Conservation (phyloP, 1,284 basidiomycete genomes). For the Puccinia hordei region DNA sequence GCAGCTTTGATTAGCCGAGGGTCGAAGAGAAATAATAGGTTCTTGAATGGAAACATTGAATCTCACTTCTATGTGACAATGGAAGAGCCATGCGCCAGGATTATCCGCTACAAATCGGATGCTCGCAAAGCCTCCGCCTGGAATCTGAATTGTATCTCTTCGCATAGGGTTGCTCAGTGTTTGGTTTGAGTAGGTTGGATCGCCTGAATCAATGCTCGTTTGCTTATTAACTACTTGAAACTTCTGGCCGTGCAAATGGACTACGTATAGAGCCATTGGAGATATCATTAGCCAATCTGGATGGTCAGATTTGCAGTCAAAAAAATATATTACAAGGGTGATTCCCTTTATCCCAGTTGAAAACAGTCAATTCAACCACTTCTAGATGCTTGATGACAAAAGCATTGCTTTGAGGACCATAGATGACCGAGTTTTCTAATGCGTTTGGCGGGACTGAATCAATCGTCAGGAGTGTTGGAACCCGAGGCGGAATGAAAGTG, state of each 20-base stretch:
- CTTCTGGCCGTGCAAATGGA: conserved; percentile 74
- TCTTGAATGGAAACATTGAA: not conserved
- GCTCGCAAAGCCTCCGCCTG: conserved; percentile 52
- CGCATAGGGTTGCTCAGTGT: conserved; percentile 79
- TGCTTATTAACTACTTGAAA: conserved; percentile 42
- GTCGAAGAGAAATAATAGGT: not conserved
- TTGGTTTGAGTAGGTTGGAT: conserved; percentile 25
- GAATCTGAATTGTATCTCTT: conserved; percentile 56
- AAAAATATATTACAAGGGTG: conserved; percentile 66
- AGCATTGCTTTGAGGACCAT: conserved; percentile 71
- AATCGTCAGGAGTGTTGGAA: conserved; percentile 43
- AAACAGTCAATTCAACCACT: conserved; percentile 76
- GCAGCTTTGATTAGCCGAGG: not conserved
- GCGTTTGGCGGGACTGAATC: conserved; percentile 24
- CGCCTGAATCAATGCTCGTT: conserved; percentile 15
- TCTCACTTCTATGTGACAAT: conserved; percentile 54
- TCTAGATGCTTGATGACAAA: conserved; percentile 74
- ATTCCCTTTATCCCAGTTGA: conserved; percentile 74
- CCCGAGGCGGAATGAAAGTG: conserved; percentile 41
- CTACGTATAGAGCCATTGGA: not conserved
- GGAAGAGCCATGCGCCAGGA: conserved; percentile 55
- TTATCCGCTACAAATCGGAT: conserved; percentile 54
- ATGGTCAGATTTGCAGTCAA: not conserved
- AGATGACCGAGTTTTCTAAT: conserved; percentile 65
- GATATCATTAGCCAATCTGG: not conserved